Base-by-base conservation (phyloP, 345 rosid species). In the Corchorus olitorius region DNA sequence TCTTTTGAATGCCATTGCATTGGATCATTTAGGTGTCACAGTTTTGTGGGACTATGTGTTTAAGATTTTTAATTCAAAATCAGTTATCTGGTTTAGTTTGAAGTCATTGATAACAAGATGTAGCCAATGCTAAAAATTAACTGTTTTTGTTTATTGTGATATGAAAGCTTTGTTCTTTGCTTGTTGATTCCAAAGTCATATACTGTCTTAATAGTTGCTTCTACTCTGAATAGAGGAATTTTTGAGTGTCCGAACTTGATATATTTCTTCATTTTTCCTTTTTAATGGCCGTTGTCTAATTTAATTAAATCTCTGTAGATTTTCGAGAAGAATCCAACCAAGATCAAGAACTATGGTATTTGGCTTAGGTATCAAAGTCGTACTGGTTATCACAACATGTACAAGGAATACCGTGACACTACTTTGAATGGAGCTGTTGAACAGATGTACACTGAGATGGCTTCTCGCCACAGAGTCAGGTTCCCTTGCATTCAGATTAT, bases 371-470 rank as follows among this genome's bases (percentile, higher is more conserved):
- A 89, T 75, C 89, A 87, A 74, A 89, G 91, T 17, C 81, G 91
- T 39, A 89, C 89, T 0, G 88, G 89, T 37, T 89, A 89, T 72
- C 86, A 85, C 48, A 85, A 85, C 81, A 85, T 85, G 88, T 85
- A 85, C 84, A 85, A 85, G 74, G 86, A 89, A 65, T 89, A 56
- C 74, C 76, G 88, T 10, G 92, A 87, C 77, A 86, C 89, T 0
- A 86, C 90, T 2, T 68, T 89, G 49, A 87, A 89, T 52, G 92
- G 90, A 16, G 88, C 84, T 6, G 91, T 89, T 15, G 92, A 89
- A 64, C 90, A 89, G 43, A 89, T 89, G 89, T 87, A 87, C 87
- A 87, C 58, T 0, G 89, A 89, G 80, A 87, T 89, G 92, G 91
- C 92, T 1, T 89, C 91, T 27, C 84, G 90, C 13, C 90, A 89